Conservation (phyloP, 2,329 filamentous ascomycete species). For the Chaetomiaceae sp. region DNA sequence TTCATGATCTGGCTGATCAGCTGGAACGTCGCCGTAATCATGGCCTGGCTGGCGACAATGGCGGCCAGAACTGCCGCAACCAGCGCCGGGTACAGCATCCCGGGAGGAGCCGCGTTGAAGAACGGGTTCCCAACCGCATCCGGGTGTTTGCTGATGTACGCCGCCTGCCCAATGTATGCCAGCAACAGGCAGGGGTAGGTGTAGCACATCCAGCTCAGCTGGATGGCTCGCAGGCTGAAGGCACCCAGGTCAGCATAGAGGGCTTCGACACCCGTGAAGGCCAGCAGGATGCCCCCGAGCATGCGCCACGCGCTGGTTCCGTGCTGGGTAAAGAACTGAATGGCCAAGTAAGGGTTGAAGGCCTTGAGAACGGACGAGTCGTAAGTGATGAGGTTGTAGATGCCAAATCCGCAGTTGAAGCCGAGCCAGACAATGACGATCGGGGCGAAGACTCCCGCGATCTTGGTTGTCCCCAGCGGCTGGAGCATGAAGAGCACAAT, state of each 20-base stretch:
- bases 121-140: constrained; percentile 64
- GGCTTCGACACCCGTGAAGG: constrained; percentile 75
- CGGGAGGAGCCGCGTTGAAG: constrained; percentile 63
- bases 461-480: constrained; percentile 57
- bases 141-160: constrained; percentile 62
- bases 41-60: constrained; percentile 72
- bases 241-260: constrained; percentile 75
- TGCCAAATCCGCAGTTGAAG: constrained; percentile 58
- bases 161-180: constrained; percentile 69
- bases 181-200: constrained; percentile 62
- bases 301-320: constrained; percentile 57
- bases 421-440: constrained; percentile 63
- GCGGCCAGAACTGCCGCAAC: constrained; percentile 65
- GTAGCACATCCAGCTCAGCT: constrained; percentile 66
- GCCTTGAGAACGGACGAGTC: constrained; percentile 53
- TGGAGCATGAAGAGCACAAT: constrained; percentile 60
- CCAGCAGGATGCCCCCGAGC: constrained; percentile 66
- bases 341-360: constrained; percentile 56
- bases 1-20: constrained; percentile 67
- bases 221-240: constrained; percentile 64
- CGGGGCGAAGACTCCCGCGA: constrained; percentile 59
- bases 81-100: constrained; percentile 60
- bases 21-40: constrained; percentile 73
- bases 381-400: constrained; percentile 54
- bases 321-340: constrained; percentile 56